Evolutionary conservation across 2,329 filamentous ascomycete genomes (phyloP).

Genomic region (Xylaria sp.): DNA sequence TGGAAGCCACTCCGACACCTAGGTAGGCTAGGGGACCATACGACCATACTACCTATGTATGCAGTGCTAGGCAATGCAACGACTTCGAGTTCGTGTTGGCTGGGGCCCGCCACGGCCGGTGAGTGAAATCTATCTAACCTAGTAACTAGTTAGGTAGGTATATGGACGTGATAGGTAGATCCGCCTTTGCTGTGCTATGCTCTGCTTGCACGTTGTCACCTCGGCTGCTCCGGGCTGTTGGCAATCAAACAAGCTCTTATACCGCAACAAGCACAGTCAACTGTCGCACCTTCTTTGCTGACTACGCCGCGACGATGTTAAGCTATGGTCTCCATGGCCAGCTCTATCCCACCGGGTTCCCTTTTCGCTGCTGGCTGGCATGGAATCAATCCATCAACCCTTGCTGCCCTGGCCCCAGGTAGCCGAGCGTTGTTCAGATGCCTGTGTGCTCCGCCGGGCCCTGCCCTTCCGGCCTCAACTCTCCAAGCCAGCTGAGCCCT

Average conservation of each 20-base stretch:
- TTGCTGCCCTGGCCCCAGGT: neutral
- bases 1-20: too few species aligned
- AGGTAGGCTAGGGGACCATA: too few species aligned
- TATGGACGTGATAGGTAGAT: neutral
- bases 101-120: too few species aligned
- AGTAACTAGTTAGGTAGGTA: neutral
- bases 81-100: too few species aligned
- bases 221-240: neutral
- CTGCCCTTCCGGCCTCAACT: neutral
- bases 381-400: too few species aligned
- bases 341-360: neutral
- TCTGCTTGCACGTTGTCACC: neutral
- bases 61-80: too few species aligned
- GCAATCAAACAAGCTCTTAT: neutral
- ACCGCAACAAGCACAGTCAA: neutral
- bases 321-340: neutral
- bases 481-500: slow-evolving; percentile 15
- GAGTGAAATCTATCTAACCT: too few species aligned
- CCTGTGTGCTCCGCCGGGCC: neutral
- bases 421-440: neutral
- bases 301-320: neutral
- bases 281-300: neutral
- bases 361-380: neutral
- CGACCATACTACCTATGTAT: too few species aligned
- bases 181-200: neutral